A percentile compares a stretch with the other conserved stretches of the same genome.
These are phyloP conservation scores for Fusarium heterosporum DNA, from an alignment of 2,329 filamentous ascomycete genomes.

Conservation along the genomic window DNA sequence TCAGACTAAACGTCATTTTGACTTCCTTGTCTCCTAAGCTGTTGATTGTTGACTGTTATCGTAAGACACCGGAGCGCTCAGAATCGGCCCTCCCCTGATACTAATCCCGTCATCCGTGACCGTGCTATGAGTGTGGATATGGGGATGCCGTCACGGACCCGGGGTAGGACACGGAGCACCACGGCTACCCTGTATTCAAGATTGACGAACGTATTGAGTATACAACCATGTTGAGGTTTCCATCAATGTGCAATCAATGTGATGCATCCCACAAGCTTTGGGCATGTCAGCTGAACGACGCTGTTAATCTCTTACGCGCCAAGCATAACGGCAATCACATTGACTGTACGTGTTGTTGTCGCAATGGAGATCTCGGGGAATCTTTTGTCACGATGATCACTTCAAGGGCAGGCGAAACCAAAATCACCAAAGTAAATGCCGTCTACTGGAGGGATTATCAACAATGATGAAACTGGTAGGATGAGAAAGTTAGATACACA, in stretches of 20 bases:
- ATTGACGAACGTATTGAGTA: background rate
- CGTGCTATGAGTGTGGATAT: conserved; percentile 23
- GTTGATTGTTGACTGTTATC: background rate
- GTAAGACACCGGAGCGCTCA: conserved; percentile 9
- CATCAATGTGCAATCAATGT: background rate
- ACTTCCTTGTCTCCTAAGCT: conserved; percentile 8
- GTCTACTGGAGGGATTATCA: conserved; percentile 12
- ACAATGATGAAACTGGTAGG: conserved; percentile 12
- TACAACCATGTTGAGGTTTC: background rate
- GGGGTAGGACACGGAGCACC: conserved; percentile 32
- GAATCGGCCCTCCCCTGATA: conserved; percentile 37
- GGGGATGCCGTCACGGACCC: conserved; percentile 34
- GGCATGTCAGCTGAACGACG: background rate
- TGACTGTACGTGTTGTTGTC: conserved; percentile 1
- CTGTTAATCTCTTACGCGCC: conserved; percentile 1
- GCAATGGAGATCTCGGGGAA: background rate
- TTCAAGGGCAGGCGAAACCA: background rate
- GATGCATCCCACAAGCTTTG: background rate
- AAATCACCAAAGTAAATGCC: background rate
- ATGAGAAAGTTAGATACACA: background rate
- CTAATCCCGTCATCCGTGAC: conserved; percentile 38
- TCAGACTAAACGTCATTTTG: conserved; percentile 40
- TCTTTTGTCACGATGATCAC: conserved; percentile 11
- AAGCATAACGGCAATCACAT: conserved; percentile 19
- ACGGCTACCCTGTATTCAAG: conserved; percentile 36